Evolutionary conservation across 2,329 filamentous ascomycete species (phyloP), one percentile per base, ranked within the genome.

Genomic region (Daldinia sp.): DNA sequence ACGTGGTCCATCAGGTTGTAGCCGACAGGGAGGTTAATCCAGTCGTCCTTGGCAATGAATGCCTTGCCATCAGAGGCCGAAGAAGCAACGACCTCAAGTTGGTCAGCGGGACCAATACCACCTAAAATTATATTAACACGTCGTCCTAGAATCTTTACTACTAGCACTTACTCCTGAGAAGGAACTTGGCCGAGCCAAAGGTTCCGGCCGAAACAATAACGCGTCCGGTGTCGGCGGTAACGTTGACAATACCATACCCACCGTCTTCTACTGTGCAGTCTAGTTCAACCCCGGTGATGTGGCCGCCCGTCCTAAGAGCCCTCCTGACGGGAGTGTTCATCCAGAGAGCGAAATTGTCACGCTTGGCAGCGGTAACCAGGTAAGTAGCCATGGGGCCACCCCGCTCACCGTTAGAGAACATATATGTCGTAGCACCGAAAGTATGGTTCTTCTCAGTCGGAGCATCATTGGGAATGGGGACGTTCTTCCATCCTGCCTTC

Each of bases 331-430:
- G 83, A 1, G 88, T 90, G 74, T 89, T 87, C 35, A 85, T 85
- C 81, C 86, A 87, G 43, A 93, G 80, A 58, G 85, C 83, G 77
- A 93, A 92, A 78, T 92, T 91, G 58, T 80, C 76, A 64, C 86
- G 81, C 43, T 79, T 78, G 48, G 82, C 80, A 0, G 88, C 88
- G 11, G 83, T 80, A 8, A 87, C 85, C 1, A 93, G 83, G 71
- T 93, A 93, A 0, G 90, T 91, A 10, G 86, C 86, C 72, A 92
- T 78, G 5, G 90, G 90, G 1, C 90, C 90, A 35, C 85, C 85
- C 66, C 90, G 82, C 75, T 90, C 85, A 48, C 87, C 89, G 37
- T 86, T 77, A 4, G 80, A 78, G 73, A 87, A 90, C 86, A 91
- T 90, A 78, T 87, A 91, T 23, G 86, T 83, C 37, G 87, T 86